phyloP scores from a whole-genome alignment of 2,329 filamentous ascomycete species.

The Penicillium sp. region DNA sequence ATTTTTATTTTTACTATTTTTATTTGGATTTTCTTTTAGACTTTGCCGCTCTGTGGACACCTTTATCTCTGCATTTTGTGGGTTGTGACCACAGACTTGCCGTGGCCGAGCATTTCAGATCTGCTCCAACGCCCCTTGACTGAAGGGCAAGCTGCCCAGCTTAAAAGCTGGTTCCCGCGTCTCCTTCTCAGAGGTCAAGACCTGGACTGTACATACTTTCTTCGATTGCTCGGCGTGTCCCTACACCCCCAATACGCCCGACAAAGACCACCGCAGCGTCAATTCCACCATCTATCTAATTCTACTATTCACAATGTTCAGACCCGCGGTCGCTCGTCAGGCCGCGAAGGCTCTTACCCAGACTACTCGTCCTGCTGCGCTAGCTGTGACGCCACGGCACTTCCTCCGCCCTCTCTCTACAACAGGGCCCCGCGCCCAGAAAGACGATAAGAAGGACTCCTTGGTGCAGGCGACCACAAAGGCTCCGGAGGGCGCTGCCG shows the following conservation, averaged over 20 bases:
- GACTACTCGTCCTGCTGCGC: conserved; percentile 26
- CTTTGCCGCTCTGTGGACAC: conserved; percentile 17
- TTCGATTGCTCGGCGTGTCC: neutral
- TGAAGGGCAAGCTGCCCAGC: neutral
- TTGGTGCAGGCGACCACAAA: conserved; percentile 34
- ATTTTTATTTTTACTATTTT: conserved; percentile 8
- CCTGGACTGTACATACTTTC: conserved; percentile 8
- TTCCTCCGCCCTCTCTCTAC: conserved; percentile 37
- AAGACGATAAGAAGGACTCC: conserved; percentile 35
- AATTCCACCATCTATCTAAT: neutral
- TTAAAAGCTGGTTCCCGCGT: neutral
- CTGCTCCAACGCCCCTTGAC: conserved; percentile 15
- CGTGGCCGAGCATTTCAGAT: conserved; percentile 1
- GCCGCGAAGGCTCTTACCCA: conserved; percentile 31
- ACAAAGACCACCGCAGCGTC: neutral
- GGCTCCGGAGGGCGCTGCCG: conserved; percentile 36
- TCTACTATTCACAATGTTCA: conserved; percentile 32
- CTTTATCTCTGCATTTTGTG: conserved; percentile 1
- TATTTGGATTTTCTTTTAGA: neutral
- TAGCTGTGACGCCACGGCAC: conserved; percentile 22
- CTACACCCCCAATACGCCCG: neutral
- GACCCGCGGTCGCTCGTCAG: conserved; percentile 31
- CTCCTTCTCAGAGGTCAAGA: neutral
- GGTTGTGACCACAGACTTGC: conserved; percentile 5
- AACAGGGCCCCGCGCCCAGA: conserved; percentile 32